Conservation (phyloP, 2,329 filamentous ascomycete genomes). For the Scedosporium apiospermum region DNA sequence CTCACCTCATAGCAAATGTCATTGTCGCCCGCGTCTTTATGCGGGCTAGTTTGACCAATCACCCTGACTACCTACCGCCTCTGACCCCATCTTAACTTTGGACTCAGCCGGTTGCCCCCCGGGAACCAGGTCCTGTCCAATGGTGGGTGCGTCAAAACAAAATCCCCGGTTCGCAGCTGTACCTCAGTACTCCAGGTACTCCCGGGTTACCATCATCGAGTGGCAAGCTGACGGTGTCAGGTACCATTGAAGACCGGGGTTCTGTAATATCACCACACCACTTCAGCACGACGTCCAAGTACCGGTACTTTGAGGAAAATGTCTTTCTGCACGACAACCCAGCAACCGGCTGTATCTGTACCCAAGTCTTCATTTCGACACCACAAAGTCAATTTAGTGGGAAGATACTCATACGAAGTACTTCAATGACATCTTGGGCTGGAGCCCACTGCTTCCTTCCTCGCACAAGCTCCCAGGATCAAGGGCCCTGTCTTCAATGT, state of each 20-base stretch:
- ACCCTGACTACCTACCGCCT: not conserved
- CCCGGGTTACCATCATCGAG: not conserved
- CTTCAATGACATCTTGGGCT: not conserved
- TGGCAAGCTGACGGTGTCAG: not conserved
- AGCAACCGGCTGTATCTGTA: not conserved
- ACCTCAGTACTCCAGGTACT: too few relatives aligned
- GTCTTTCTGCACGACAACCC: not conserved
- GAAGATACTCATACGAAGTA: not conserved
- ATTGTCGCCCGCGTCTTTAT: not conserved
- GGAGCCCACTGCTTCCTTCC: not conserved
- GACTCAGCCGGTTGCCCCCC: slow-evolving; percentile 7
- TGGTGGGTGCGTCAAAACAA: slow-evolving; percentile 3
- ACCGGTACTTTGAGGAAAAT: not conserved
- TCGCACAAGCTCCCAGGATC: not conserved
- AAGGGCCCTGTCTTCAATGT: not conserved
- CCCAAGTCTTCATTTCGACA: not conserved
- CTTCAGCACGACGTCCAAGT: not conserved
- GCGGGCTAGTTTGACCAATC: not conserved
- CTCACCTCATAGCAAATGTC: not conserved
- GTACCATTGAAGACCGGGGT: not conserved
- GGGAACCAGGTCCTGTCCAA: not conserved
- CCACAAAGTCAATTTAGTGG: not conserved
- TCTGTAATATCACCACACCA: not conserved
- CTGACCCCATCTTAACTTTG: not conserved
- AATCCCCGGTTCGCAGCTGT: not conserved